Base-by-base conservation (phyloP, 2,329 filamentous ascomycete genomes). In the Hyphodiscus sp. region DNA sequence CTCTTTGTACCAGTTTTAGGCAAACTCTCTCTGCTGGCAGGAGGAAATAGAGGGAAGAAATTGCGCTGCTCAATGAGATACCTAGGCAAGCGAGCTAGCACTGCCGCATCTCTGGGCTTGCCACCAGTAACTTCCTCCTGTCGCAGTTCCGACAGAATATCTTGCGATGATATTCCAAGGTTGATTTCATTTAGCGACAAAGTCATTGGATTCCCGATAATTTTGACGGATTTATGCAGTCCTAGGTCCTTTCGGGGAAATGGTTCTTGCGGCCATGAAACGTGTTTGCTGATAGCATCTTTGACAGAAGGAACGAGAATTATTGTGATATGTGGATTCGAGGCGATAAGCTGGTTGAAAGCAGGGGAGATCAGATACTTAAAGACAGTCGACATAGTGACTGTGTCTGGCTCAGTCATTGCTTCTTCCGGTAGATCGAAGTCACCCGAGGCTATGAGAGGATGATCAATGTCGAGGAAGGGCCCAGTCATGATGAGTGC, bases 401-500 rank as follows among this genome's bases (percentile, higher is more conserved):
- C 86, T 15, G 83, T 84, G 67, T 96, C 89, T 0, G 87, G 82
- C 54, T 96, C 81, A 64, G 86, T 68, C 66, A 75, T 74, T 53
- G 80, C 80, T 49, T 85, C 80, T 20, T 85, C 80, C 41, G 87
- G 85, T 54, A 91, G 76, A 65, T 92, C 82, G 67, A 92, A 86
- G 71, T 92, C 87, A 59, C 90, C 86, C 16, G 81, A 79, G 20
- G 90, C 89, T 51, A 99, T 81, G 23, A 95, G 76, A 0, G 94
- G 92, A 68, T 99, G 94, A 63, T 96, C 91, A 38, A 87, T 77
- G 68, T 97, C 94, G 60, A 99, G 78, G 68, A 99, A 96, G 0
- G 94, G 94, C 0, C 94, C 94, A 3, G 81, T 76, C 9, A 99
- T 76, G 44, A 97, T 79, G 26, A 99, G 73, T 2, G 82, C 81